Evolutionary conservation across 2,329 filamentous ascomycete species (phyloP).

Genomic region (Lachnellula subtilissima): DNA sequence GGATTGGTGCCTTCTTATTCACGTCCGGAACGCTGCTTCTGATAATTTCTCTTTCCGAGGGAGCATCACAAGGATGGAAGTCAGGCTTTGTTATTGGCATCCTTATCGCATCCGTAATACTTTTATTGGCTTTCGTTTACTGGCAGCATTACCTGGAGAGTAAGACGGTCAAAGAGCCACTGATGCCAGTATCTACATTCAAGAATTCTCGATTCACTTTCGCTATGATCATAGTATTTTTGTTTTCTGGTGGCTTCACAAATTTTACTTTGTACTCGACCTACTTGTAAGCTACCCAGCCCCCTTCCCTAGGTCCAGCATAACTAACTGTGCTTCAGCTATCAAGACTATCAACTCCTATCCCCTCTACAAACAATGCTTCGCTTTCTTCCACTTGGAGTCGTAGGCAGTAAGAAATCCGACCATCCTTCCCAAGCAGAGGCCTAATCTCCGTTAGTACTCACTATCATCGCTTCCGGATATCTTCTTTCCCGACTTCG

Average conservation of each 20-base stretch:
- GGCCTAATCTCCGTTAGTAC: slow-evolving; percentile 5
- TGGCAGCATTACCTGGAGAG: slow-evolving; percentile 53
- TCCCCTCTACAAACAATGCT: slow-evolving; percentile 61
- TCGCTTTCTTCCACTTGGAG: slow-evolving; percentile 62
- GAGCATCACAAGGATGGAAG: slow-evolving; percentile 64
- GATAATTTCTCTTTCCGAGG: slow-evolving; percentile 63
- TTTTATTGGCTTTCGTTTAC: slow-evolving; percentile 31
- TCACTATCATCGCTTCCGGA: slow-evolving; percentile 18
- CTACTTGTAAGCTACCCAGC: slow-evolving; percentile 41
- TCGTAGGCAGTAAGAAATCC: slow-evolving; percentile 41
- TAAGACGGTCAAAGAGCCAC: slow-evolving; percentile 44
- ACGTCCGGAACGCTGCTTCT: slow-evolving; percentile 58
- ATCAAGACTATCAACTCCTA: slow-evolving; percentile 61
- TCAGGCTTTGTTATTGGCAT: slow-evolving; percentile 51
- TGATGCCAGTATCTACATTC: slow-evolving; percentile 66
- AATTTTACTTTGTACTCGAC: slow-evolving; percentile 64
- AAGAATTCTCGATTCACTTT: slow-evolving; percentile 53
- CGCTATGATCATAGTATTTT: slow-evolving; percentile 58
- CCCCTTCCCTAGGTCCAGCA: not conserved
- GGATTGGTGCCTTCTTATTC: slow-evolving; percentile 60
- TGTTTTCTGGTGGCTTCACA: slow-evolving; percentile 66
- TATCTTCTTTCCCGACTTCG: slow-evolving; percentile 22
- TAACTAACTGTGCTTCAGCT: slow-evolving; percentile 35
- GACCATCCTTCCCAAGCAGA: not conserved
- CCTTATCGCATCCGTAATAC: slow-evolving; percentile 52